Conservation (phyloP, 176 grass and related monocot genomes). For the Phoenix roebelenii region DNA sequence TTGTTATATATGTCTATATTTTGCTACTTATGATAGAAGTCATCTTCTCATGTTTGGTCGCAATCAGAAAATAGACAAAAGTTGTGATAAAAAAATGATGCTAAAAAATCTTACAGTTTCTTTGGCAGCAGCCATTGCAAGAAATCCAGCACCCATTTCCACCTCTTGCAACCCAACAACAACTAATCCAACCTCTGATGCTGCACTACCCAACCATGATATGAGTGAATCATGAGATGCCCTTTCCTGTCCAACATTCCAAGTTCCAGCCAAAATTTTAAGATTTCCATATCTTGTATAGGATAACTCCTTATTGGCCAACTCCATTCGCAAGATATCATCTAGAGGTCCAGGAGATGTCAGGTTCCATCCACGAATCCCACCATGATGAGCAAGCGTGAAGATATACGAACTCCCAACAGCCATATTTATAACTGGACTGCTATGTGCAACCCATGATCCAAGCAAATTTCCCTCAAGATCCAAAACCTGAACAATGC, state of each 20-base stretch:
- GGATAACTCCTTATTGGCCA: conserved; percentile 58
- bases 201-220: conserved; percentile 70
- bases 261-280: conserved; percentile 86
- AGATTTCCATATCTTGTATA: conserved; percentile 89
- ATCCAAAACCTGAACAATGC: conserved; percentile 66
- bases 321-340: conserved; percentile 61
- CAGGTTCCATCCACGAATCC: conserved; percentile 79
- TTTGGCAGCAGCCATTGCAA: conserved; percentile 95
- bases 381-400: conserved; percentile 83
- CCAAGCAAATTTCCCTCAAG: conserved; percentile 68
- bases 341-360: conserved; percentile 87
- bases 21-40: no score
- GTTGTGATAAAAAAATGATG: not conserved
- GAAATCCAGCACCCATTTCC: conserved; percentile 98
- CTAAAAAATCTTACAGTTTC: conserved; percentile 68
- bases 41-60: no score
- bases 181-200: conserved; percentile 76
- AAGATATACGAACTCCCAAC: conserved; percentile 68
- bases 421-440: conserved; percentile 77
- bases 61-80: no score
- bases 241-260: conserved; percentile 97
- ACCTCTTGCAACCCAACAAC: conserved; percentile 98
- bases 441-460: conserved; percentile 79
- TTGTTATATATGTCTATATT: no score
- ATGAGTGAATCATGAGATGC: conserved; percentile 66